phyloP scores from a whole-genome alignment of 495 filamentous ascomycete genomes.

The Daldinia concentrica region DNA sequence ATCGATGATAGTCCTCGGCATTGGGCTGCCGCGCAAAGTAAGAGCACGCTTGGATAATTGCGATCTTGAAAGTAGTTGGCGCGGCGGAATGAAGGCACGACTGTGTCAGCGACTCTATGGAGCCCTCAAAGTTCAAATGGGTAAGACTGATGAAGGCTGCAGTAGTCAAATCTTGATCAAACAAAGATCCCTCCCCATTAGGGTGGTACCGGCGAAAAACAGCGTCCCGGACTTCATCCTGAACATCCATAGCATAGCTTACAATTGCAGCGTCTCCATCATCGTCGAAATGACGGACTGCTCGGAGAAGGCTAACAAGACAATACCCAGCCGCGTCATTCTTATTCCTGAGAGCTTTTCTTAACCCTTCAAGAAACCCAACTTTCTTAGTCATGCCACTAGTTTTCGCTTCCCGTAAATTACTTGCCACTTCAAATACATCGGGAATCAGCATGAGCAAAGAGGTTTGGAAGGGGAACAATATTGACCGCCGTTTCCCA shows the following conservation, averaged over 20 bases:
- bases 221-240: slow-evolving; percentile 70
- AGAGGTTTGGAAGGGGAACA: slow-evolving; percentile 69
- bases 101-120: slow-evolving; percentile 61
- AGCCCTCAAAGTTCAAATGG: slow-evolving; percentile 65
- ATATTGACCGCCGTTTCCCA: slow-evolving; percentile 59
- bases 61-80: slow-evolving; percentile 68
- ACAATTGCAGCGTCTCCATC: slow-evolving; percentile 68
- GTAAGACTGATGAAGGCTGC: slow-evolving; percentile 69
- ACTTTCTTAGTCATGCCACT: slow-evolving; percentile 68
- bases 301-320: slow-evolving; percentile 65
- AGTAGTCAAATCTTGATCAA: slow-evolving; percentile 70
- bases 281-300: slow-evolving; percentile 66
- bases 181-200: slow-evolving; percentile 54
- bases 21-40: slow-evolving; percentile 63
- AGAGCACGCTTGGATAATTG: slow-evolving; percentile 65
- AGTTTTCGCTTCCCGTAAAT: slow-evolving; percentile 66
- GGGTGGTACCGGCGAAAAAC: slow-evolving; percentile 64
- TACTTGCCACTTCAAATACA: slow-evolving; percentile 70
- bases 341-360: slow-evolving; percentile 65
- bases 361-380: slow-evolving; percentile 66
- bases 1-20: slow-evolving; percentile 57
- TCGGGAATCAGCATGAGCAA: slow-evolving; percentile 69
- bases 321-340: slow-evolving; percentile 70
- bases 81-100: slow-evolving; percentile 63
- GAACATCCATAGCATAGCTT: slow-evolving; percentile 71